Percentiles rank a stretch among this genome's conserved stretches.
phyloP scores from a whole-genome alignment of 352 stramenopile species.

The Pythium grandisporangium region DNA sequence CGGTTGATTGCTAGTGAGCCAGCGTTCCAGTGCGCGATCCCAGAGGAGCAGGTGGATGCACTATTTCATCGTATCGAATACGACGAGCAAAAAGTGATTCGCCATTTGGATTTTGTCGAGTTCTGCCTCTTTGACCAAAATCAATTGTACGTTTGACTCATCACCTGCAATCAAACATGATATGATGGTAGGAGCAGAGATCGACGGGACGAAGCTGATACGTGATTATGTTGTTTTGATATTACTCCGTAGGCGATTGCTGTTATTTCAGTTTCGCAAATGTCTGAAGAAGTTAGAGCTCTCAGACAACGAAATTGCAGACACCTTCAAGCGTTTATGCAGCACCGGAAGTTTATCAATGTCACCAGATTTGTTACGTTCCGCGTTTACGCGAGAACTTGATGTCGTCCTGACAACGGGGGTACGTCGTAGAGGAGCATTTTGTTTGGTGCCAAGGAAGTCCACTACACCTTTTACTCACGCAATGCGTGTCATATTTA shows the following conservation, averaged over 20 bases:
- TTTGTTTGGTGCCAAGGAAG: neutral
- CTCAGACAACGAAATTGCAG: conserved; percentile 69
- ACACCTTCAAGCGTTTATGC: conserved; percentile 58
- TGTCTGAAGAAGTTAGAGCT: conserved; percentile 45
- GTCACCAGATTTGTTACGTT: conserved; percentile 47
- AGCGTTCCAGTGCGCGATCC: conserved; percentile 59
- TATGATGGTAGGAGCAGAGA: too few species aligned
- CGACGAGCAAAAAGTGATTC: conserved; percentile 38
- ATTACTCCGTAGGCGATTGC: conserved; percentile 28
- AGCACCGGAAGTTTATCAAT: conserved; percentile 25
- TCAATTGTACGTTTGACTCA: conserved; percentile 65
- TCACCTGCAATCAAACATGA: too few species aligned
- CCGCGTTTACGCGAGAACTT: conserved; percentile 52
- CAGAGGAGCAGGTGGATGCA: conserved; percentile 59
- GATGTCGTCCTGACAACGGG: conserved; percentile 73
- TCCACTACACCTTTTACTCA: too few species aligned
- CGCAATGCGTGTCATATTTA: too few species aligned
- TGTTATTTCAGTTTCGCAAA: conserved; percentile 71
- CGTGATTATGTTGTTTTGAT: neutral
- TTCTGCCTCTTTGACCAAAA: conserved; percentile 76
- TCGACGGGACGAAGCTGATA: conserved; percentile 1
- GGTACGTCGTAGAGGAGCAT: conserved; percentile 18
- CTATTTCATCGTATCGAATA: conserved; percentile 67
- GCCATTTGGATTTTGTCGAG: conserved; percentile 68
- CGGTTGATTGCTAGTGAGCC: conserved; percentile 73